Conservation (phyloP, 164 flowering plant species). For the Tetracentron sinense region DNA sequence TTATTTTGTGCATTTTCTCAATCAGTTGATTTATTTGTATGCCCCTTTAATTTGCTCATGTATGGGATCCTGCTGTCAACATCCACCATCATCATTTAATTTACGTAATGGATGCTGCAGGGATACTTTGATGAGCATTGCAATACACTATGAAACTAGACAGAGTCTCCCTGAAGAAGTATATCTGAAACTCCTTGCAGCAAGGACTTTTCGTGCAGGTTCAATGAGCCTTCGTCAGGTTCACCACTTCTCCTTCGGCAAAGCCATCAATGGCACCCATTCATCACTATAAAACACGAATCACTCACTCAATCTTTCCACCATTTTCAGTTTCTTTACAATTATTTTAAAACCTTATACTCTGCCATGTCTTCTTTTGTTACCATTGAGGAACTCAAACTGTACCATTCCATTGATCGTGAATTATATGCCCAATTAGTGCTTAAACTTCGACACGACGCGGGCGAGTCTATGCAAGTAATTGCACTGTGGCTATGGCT, state of each 20-base stretch:
- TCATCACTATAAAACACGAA: too few species aligned
- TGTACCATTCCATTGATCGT: not conserved
- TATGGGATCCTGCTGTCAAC: not conserved
- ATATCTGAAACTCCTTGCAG: conserved; percentile 80
- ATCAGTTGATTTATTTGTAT: not conserved
- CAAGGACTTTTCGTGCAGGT: conserved; percentile 94
- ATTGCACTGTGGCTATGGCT: conserved; percentile 7
- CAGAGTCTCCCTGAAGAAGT: conserved; percentile 88
- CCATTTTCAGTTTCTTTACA: too few species aligned
- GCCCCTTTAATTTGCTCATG: not conserved
- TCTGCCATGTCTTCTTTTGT: not conserved
- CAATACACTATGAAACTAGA: conserved; percentile 95
- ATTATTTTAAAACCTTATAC: too few species aligned
- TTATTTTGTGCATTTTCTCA: not conserved
- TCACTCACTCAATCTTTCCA: too few species aligned
- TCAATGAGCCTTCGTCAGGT: conserved; percentile 91
- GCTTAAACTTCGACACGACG: not conserved
- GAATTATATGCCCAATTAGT: not conserved
- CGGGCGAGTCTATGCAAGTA: not conserved
- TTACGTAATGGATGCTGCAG: conserved; percentile 32
- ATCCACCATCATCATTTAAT: not conserved
- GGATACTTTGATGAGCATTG: conserved; percentile 89
- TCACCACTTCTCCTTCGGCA: too few species aligned
- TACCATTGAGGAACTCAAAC: not conserved
- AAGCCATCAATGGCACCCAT: too few species aligned